Conservation (phyloP, 75 land plant species). For the Adiantum capillusveneris region DNA sequence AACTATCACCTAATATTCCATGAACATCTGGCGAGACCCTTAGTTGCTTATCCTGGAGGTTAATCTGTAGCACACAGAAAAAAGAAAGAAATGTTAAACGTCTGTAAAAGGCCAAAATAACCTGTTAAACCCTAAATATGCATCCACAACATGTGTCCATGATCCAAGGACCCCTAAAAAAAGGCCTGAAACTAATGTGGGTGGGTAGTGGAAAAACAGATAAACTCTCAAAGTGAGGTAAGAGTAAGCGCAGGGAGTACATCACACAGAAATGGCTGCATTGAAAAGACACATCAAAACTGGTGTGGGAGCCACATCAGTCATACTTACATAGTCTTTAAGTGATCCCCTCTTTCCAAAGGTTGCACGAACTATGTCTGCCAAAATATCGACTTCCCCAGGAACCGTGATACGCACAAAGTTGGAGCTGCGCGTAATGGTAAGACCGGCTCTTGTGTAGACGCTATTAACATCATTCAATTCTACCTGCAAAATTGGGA, state of each 20-base stretch:
- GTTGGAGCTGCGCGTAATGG: not conserved
- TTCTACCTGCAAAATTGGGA: not conserved
- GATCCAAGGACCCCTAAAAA: too few species aligned
- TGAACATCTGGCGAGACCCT: conserved; percentile 23
- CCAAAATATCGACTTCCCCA: conserved; percentile 10
- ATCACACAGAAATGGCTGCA: too few species aligned
- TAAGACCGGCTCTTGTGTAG: conserved; percentile 6
- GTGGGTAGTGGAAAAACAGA: too few species aligned
- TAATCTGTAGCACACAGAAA: not conserved
- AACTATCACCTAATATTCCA: conserved; percentile 26
- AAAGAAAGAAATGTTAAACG: too few species aligned
- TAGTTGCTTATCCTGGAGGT: conserved; percentile 13
- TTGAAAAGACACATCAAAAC: too few species aligned
- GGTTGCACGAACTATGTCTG: conserved; percentile 15
- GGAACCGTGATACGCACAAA: conserved; percentile 4
- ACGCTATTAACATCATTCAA: not conserved
- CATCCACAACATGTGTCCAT: too few species aligned
- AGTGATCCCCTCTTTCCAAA: conserved; percentile 25
- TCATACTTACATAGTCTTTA: conserved; percentile 32
- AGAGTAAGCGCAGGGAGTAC: too few species aligned
- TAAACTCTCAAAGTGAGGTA: too few species aligned
- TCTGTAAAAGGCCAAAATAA: too few species aligned
- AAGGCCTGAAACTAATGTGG: too few species aligned
- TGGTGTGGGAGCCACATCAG: too few species aligned
- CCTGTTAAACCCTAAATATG: too few species aligned